Evolutionary conservation across 148 eudicot genomes (phyloP).

Genomic region (Spergularia marina): DNA sequence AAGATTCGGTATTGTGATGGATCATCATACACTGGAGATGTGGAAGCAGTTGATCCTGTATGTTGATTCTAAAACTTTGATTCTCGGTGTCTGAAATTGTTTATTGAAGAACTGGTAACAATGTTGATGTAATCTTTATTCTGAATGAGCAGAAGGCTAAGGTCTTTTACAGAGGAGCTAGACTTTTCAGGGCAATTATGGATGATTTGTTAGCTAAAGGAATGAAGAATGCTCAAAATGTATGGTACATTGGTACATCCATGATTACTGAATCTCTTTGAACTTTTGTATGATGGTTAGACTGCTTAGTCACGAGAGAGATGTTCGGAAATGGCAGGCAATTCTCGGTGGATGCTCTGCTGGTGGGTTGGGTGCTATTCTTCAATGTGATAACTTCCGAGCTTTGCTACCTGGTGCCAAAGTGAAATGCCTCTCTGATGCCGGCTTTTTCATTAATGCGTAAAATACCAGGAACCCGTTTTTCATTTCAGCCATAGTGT

Average conservation of each 20-base stretch:
- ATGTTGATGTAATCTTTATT: not conserved
- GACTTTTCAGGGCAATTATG: slow-evolving; percentile 68
- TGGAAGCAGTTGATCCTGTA: slow-evolving; percentile 54
- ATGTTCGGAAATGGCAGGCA: slow-evolving; percentile 35
- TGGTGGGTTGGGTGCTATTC: slow-evolving; percentile 80
- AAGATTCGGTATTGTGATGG: slow-evolving; percentile 58
- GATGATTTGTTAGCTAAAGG: slow-evolving; percentile 83
- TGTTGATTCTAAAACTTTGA: slow-evolving; percentile 2
- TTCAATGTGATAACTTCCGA: slow-evolving; percentile 80
- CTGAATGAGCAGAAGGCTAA: slow-evolving; percentile 51
- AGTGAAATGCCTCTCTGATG: slow-evolving; percentile 92
- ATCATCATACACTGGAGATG: slow-evolving; percentile 53
- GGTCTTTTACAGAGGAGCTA: slow-evolving; percentile 78
- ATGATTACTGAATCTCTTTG: not conserved
- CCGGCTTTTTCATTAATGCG: slow-evolving; percentile 85
- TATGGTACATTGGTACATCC: slow-evolving; percentile 26
- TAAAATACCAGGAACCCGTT: slow-evolving; percentile 28
- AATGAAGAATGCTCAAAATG: slow-evolving; percentile 73
- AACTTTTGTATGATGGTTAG: too few species aligned
- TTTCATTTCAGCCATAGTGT: not conserved
- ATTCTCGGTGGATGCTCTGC: slow-evolving; percentile 91
- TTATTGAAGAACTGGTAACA: not conserved
- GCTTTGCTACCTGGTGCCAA: slow-evolving; percentile 66
- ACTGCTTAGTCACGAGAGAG: not conserved
- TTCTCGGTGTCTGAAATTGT: not conserved